These are phyloP conservation scores for Nakaseomyces uthaithaninus DNA, from an alignment of 1,139 yeast genomes.

Conservation along the genomic window DNA sequence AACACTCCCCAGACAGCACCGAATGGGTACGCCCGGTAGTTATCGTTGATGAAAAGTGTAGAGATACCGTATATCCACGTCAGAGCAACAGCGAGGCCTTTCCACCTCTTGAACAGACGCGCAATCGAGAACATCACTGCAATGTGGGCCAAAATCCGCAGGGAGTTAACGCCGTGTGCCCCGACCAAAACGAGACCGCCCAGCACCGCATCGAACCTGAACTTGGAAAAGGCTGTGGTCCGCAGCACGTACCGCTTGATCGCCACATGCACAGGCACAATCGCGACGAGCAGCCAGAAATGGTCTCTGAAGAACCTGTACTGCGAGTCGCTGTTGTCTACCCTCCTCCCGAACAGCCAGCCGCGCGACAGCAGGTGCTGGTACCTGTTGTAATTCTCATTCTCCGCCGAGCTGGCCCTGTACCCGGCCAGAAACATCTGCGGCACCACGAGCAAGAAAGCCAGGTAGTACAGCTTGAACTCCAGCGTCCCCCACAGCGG, in stretches of 20 bases:
- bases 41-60: constrained; percentile 70
- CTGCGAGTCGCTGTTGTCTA: constrained; percentile 85
- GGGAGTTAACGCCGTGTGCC: constrained; percentile 69
- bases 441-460: constrained; percentile 66
- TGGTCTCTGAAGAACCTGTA: constrained; percentile 83
- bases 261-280: constrained; percentile 47
- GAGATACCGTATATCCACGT: constrained; percentile 77
- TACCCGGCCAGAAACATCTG: constrained; percentile 73
- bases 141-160: constrained; percentile 55
- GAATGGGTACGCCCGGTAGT: constrained; percentile 46
- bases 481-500: constrained; percentile 34
- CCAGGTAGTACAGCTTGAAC: constrained; percentile 55
- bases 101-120: constrained; percentile 31
- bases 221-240: constrained; percentile 35
- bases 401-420: constrained; percentile 69
- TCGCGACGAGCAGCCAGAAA: constrained; percentile 48
- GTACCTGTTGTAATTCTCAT: constrained; percentile 65
- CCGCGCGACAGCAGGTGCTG: constrained; percentile 54
- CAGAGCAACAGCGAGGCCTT: constrained; percentile 32
- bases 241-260: constrained; percentile 37
- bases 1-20: constrained; percentile 36
- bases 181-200: constrained; percentile 63
- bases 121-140: constrained; percentile 48
- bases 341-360: constrained; percentile 75
- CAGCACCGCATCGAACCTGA: constrained; percentile 57